Base-by-base conservation (phyloP, 2,329 filamentous ascomycete genomes). In the Onygena corvina region DNA sequence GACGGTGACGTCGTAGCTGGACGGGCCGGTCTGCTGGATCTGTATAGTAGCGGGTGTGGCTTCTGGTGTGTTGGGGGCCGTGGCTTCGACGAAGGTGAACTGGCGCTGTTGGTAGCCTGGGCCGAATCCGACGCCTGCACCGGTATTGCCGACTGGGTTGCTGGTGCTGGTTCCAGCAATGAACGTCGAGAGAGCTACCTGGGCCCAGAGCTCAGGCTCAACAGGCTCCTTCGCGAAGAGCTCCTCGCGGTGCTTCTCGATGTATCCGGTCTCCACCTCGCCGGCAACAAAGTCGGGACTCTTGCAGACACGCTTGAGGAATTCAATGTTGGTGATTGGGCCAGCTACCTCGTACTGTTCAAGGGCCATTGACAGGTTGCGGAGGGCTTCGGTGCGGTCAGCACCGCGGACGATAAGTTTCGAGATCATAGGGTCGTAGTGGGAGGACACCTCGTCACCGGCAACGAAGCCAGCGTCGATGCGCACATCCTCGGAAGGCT, bases 391-490 rank as follows among this genome's bases (percentile, higher is more conserved):
- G 62, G 84, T 77, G 52, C 92, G 77, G 50, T 83, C 83, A 12
- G 79, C 76, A 0, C 86, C 92, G 51, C 86, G 79, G 4, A 96
- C 87, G 58, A 98, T 98, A 47, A 98, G 77, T 69, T 98, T 98
- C 38, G 92, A 86, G 57, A 98, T 94, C 92, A 98, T 98, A 23
- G 92, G 92, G 59, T 98, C 92, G 66, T 98, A 98, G 49, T 92
- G 86, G 51, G 90, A 86, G 0, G 89, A 93, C 2, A 98, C 86
- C 54, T 87, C 86, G 63, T 94, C 90, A 21, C 92, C 92, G 57
- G 88, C 76, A 23, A 89, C 79, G 64, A 96, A 96, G 1, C 92
- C 92, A 40, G 89, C 88, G 61, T 98, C 92, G 56, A 98, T 88
- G 34, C 92, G 81, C 27, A 96, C 77, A 54, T 88, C 84, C 0